Evolutionary conservation across 345 rosid species (phyloP), one percentile per base, ranked within the genome.

Genomic region (Heritiera littoralis): DNA sequence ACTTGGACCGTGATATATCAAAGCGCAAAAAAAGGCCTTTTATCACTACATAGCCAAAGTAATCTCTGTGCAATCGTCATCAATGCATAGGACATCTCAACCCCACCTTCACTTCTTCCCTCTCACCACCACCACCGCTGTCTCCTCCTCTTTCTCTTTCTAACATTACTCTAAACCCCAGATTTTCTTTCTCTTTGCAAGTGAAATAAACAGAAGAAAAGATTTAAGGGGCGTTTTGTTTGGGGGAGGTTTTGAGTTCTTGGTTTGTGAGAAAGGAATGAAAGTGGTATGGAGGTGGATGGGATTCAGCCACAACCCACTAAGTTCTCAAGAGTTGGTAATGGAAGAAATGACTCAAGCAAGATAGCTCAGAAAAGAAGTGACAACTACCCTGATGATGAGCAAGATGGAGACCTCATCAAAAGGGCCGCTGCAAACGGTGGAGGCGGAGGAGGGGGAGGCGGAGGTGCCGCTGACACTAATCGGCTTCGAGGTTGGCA

Each of bases 201-300:
- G 67, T 65, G 72, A 46, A 60, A 73, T 7, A 52, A 71, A 67
- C 56, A n/a, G 23, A 35, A 35, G 7, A 18, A 63, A 75, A 20
- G 4, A 23, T 80, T 68, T 66, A 64, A 74, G 49, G 52, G 43
- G 79, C 3, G 46, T 38, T 58, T 59, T 59, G 35, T 20, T 32
- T 65, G 2, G 74, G 28, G 38, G 65, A 48, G 51, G 79, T 76
- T 81, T 83, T 51, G 38, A 46, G 52, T 75, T 70, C 66, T 79
- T 81, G 79, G 83, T 76, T 69, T 20, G 49, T n/a, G 61, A 35
- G 69, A 45, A 82, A 87, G 99, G 89, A 81, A 93, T 94, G 98
- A 92, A 90, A 89, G 87, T 87, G 87, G 80, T 83, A 93, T 92
- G 99, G 98, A 90, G 86, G 88, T 86, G 81, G 96, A 91, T 79